Conservation (phyloP, 2,329 filamentous ascomycete species). For the Clarireedia paspali region DNA sequence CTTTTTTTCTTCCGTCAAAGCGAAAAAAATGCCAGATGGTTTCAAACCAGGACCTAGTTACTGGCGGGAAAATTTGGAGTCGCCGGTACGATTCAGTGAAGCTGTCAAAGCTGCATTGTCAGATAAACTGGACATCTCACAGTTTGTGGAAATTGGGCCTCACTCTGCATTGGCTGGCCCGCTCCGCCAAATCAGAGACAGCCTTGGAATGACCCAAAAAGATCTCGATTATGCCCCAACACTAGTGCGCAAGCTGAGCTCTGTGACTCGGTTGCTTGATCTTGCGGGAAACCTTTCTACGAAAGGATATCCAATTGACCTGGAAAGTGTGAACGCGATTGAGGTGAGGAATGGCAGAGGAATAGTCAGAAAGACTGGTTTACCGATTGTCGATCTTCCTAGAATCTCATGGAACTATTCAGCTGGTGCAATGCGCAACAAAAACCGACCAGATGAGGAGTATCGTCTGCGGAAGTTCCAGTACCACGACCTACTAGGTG, state of each 20-base stretch:
- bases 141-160: slow-evolving; percentile 14
- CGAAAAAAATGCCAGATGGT: neutral
- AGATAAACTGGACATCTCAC: neutral
- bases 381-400: slow-evolving; percentile 26
- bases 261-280: slow-evolving; percentile 1
- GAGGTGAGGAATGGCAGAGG: neutral
- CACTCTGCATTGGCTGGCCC: slow-evolving; percentile 13
- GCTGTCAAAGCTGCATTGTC: neutral
- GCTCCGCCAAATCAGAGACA: slow-evolving; percentile 9
- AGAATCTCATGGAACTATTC: slow-evolving; percentile 42
- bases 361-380: neutral
- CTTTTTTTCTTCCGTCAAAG: slow-evolving; percentile 1
- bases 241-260: slow-evolving; percentile 7
- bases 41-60: slow-evolving; percentile 3
- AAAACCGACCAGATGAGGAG: slow-evolving; percentile 37
- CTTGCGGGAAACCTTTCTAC: slow-evolving; percentile 10
- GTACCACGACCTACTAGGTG: slow-evolving; percentile 44
- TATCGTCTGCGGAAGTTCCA: slow-evolving; percentile 39
- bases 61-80: slow-evolving; percentile 13
- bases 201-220: neutral
- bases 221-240: slow-evolving; percentile 27
- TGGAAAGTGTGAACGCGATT: slow-evolving; percentile 27
- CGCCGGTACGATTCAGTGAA: slow-evolving; percentile 12
- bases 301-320: slow-evolving; percentile 3
- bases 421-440: neutral